Evolutionary conservation across 768 basidiomycete genomes (phyloP).

Genomic region (Rhodotorula sphaerocarpa): DNA sequence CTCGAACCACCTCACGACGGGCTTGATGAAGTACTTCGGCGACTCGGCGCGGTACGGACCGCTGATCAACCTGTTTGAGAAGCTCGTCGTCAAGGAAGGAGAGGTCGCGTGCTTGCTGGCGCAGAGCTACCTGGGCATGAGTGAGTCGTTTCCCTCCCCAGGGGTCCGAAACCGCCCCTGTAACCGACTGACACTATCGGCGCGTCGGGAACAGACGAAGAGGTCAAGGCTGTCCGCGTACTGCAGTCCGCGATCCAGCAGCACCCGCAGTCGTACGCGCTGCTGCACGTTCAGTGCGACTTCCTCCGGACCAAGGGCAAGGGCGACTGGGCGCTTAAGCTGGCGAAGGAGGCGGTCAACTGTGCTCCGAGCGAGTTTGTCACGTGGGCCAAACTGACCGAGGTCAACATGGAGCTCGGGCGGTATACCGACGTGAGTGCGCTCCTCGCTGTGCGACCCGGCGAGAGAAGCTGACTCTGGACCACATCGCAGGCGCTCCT

Average conservation of each 20-base stretch:
- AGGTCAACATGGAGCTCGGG: slow-evolving; percentile 81
- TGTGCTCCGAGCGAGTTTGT: slow-evolving; percentile 98
- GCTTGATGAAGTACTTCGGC: slow-evolving; percentile 92
- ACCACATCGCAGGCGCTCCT: slow-evolving; percentile 48
- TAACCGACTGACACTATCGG: neutral
- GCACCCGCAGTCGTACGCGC: slow-evolving; percentile 84
- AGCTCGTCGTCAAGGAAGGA: slow-evolving; percentile 71
- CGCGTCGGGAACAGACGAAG: slow-evolving; percentile 61
- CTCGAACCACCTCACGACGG: slow-evolving; percentile 91
- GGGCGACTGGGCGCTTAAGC: slow-evolving; percentile 76
- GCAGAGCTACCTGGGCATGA: slow-evolving; percentile 90
- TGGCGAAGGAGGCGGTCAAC: slow-evolving; percentile 91
- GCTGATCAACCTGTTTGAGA: slow-evolving; percentile 89
- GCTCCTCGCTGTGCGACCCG: slow-evolving; percentile 20
- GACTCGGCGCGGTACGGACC: slow-evolving; percentile 64
- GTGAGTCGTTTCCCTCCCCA: slow-evolving; percentile 54
- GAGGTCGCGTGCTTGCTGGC: slow-evolving; percentile 83
- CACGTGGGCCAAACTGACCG: slow-evolving; percentile 96
- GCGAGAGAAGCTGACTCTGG: neutral
- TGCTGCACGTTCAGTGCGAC: slow-evolving; percentile 89
- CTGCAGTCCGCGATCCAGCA: slow-evolving; percentile 73
- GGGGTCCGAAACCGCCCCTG: no score
- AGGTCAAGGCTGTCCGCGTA: slow-evolving; percentile 95
- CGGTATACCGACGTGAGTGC: slow-evolving; percentile 61
- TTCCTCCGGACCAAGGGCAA: slow-evolving; percentile 80